These are phyloP conservation scores for Xylaria palmicola DNA, from an alignment of 495 filamentous ascomycete genomes.

Conservation along the genomic window DNA sequence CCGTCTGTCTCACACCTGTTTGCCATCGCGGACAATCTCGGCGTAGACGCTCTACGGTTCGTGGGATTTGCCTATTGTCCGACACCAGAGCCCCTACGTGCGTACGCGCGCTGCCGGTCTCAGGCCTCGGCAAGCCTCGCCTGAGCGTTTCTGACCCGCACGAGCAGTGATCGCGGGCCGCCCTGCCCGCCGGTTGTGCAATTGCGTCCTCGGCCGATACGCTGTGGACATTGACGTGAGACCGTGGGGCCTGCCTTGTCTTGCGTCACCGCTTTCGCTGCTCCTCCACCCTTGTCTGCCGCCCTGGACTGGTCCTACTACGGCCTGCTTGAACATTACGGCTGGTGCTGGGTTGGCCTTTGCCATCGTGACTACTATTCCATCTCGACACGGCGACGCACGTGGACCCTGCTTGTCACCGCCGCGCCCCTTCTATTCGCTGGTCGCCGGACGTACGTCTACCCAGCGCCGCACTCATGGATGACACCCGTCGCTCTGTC, in stretches of 20 bases:
- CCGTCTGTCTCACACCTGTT: not conserved
- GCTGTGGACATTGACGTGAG: not conserved
- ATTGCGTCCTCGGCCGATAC: not conserved
- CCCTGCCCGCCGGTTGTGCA: not conserved
- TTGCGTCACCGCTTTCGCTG: not conserved
- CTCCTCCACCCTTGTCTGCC: not conserved
- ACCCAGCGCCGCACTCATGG: constrained; percentile 1
- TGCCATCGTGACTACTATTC: too few species aligned
- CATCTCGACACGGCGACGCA: not conserved
- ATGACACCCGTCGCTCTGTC: not conserved
- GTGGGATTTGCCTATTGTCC: too few species aligned
- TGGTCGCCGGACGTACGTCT: not conserved
- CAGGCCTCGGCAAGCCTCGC: not conserved
- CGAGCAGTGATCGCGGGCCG: not conserved
- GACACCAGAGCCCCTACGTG: too few species aligned
- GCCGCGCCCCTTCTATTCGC: not conserved
- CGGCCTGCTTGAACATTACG: too few species aligned
- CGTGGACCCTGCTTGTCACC: not conserved
- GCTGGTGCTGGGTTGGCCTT: too few species aligned
- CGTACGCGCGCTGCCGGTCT: too few species aligned
- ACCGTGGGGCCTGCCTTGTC: not conserved
- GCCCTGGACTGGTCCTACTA: not conserved
- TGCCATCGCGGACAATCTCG: not conserved
- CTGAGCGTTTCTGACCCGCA: not conserved
- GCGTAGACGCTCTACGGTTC: not conserved